A percentile compares a stretch with the other conserved stretches of the same genome.
phyloP scores from a whole-genome alignment of 192 early-diverging fungal species.

The Gryganskiella cystojenkinii region DNA sequence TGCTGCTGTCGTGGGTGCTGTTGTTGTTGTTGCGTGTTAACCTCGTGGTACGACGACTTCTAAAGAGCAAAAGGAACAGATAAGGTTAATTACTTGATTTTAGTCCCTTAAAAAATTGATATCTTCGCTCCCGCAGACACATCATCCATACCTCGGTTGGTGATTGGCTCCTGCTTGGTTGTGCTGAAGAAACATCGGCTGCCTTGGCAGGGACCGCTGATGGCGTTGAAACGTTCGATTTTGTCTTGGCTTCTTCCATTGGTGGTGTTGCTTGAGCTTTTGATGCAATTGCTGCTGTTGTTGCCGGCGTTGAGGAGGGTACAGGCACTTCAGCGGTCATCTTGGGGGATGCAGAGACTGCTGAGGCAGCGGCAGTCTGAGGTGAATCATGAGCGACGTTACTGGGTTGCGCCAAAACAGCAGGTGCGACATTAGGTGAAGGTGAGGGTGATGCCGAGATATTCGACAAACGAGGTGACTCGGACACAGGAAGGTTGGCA shows the following conservation, averaged over 20 bases:
- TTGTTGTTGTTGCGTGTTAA: background rate
- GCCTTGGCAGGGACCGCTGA: background rate
- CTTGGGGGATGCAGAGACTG: slow-evolving; percentile 14
- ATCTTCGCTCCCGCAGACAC: background rate
- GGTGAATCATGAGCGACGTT: slow-evolving; percentile 52
- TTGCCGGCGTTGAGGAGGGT: background rate
- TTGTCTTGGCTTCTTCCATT: slow-evolving; percentile 5
- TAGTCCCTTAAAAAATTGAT: background rate
- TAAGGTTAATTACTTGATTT: background rate
- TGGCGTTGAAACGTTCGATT: background rate
- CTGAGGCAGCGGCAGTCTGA: slow-evolving; percentile 5
- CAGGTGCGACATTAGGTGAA: slow-evolving; percentile 41
- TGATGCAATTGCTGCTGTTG: background rate
- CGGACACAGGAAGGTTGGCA: slow-evolving; percentile 41
- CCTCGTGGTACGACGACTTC: background rate
- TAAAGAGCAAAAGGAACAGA: background rate
- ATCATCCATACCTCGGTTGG: slow-evolving; percentile 2
- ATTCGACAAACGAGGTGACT: slow-evolving; percentile 25
- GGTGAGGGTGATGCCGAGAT: slow-evolving; percentile 27
- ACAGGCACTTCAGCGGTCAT: background rate
- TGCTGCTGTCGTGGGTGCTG: background rate
- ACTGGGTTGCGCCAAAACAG: slow-evolving; percentile 13
- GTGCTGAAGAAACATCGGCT: slow-evolving; percentile 3
- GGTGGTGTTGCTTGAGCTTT: background rate
- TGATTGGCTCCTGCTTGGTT: slow-evolving; percentile 1